phyloP scores from a whole-genome alignment of 148 eudicot genomes.

The Hydrangea macrophylla region DNA sequence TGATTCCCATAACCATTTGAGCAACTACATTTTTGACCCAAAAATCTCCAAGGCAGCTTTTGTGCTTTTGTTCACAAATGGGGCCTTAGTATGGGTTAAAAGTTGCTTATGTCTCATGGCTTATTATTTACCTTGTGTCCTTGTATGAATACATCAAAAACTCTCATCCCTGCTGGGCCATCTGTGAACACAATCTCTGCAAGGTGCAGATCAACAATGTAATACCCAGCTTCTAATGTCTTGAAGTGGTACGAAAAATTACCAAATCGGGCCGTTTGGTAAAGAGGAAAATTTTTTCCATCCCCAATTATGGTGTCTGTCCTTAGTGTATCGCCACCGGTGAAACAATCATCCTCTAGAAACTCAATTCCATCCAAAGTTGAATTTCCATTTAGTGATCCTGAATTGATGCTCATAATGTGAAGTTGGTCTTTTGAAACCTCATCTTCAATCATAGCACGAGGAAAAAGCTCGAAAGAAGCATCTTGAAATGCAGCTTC shows the following conservation, averaged over 20 bases:
- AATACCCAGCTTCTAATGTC: constrained; percentile 34
- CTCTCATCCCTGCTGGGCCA: constrained; percentile 52
- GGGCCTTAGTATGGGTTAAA: background rate
- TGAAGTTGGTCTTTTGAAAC: constrained; percentile 7
- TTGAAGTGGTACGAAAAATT: constrained; percentile 39
- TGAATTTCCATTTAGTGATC: constrained; percentile 25
- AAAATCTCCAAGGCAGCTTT: background rate
- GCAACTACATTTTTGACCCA: background rate
- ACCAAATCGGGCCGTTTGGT: constrained; percentile 52
- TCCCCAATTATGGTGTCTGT: constrained; percentile 31
- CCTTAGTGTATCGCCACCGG: constrained; percentile 39
- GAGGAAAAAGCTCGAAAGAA: constrained; percentile 63
- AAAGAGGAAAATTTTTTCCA: constrained; percentile 27
- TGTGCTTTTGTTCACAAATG: too few relatives aligned
- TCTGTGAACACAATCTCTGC: constrained; percentile 49
- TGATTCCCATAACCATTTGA: too few relatives aligned
- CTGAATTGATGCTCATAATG: constrained; percentile 40
- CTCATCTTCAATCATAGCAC: constrained; percentile 25
- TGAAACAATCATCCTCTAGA: constrained; percentile 32
- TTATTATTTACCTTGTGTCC: constrained; percentile 49
- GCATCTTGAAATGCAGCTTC: constrained; percentile 38
- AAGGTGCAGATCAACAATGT: constrained; percentile 46
- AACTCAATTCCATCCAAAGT: constrained; percentile 23
- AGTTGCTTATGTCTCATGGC: background rate
- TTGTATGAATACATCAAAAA: constrained; percentile 52